phyloP scores from a whole-genome alignment of 2,329 filamentous ascomycete genomes.

The Trichoderma semiorbis region DNA sequence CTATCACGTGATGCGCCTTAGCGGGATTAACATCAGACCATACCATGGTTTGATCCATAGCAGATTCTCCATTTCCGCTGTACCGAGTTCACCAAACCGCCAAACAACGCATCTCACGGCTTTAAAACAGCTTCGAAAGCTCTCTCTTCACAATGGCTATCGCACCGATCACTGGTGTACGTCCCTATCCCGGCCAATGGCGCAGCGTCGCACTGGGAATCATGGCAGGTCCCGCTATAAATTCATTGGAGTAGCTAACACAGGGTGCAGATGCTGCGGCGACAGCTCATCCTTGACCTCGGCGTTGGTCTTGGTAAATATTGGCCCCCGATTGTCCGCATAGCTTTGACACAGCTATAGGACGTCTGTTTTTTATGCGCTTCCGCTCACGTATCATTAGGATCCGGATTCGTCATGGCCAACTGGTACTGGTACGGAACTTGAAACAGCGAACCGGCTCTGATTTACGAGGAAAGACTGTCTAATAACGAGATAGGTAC shows the following conservation, averaged over 20 bases:
- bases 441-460: background rate
- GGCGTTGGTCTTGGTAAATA: constrained; percentile 53
- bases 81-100: constrained; percentile 21
- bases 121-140: constrained; percentile 24
- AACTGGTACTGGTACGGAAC: constrained; percentile 55
- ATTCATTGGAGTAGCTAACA: constrained; percentile 11
- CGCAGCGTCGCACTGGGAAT: constrained; percentile 18
- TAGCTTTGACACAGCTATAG: background rate
- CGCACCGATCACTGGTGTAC: constrained; percentile 58
- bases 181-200: constrained; percentile 38
- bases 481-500: constrained; percentile 44
- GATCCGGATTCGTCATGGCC: constrained; percentile 52
- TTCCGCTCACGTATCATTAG: constrained; percentile 40
- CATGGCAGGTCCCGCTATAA: constrained; percentile 33
- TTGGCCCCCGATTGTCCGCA: background rate
- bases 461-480: background rate
- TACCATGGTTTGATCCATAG: constrained; percentile 23
- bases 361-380: background rate
- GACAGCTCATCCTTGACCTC: constrained; percentile 56
- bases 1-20: constrained; percentile 26
- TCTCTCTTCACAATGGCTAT: constrained; percentile 47
- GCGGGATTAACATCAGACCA: constrained; percentile 36
- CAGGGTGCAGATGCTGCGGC: constrained; percentile 53
- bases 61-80: constrained; percentile 13
- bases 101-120: constrained; percentile 23